phyloP scores from a whole-genome alignment of 768 basidiomycete species.

The Phylloporus sp. region DNA sequence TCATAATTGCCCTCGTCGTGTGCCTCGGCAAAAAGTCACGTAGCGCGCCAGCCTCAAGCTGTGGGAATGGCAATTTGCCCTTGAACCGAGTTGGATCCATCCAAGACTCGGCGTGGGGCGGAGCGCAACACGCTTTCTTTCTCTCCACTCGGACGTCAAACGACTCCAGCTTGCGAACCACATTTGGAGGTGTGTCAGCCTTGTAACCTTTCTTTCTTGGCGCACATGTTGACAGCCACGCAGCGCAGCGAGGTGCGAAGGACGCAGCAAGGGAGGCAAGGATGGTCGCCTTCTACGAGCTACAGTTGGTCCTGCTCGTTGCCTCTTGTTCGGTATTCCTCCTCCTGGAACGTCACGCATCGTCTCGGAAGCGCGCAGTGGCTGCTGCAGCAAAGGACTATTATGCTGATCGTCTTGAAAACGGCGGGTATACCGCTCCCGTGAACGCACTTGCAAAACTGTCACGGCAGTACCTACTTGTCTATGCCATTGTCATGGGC shows the following conservation, averaged over 20 bases:
- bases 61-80: slow-evolving; percentile 12
- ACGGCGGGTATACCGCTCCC: slow-evolving; percentile 24
- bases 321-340: slow-evolving; percentile 34
- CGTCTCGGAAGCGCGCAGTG: slow-evolving; percentile 21
- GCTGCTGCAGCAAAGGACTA: slow-evolving; percentile 23
- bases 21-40: slow-evolving; percentile 6
- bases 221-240: neutral
- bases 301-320: slow-evolving; percentile 36
- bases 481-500: slow-evolving; percentile 77
- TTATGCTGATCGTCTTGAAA: slow-evolving; percentile 28
- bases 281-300: slow-evolving; percentile 39
- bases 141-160: neutral
- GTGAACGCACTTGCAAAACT: slow-evolving; percentile 29
- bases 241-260: neutral
- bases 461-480: slow-evolving; percentile 54
- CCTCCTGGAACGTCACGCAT: slow-evolving; percentile 32
- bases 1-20: slow-evolving; percentile 3
- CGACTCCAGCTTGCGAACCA: neutral
- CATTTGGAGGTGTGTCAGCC: neutral
- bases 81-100: neutral
- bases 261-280: neutral
- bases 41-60: neutral
- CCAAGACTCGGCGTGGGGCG: neutral
- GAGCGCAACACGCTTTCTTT: neutral
- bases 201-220: neutral